phyloP scores from a whole-genome alignment of 225 moss, liverwort and hornwort species.

The Climacium dendroides region DNA sequence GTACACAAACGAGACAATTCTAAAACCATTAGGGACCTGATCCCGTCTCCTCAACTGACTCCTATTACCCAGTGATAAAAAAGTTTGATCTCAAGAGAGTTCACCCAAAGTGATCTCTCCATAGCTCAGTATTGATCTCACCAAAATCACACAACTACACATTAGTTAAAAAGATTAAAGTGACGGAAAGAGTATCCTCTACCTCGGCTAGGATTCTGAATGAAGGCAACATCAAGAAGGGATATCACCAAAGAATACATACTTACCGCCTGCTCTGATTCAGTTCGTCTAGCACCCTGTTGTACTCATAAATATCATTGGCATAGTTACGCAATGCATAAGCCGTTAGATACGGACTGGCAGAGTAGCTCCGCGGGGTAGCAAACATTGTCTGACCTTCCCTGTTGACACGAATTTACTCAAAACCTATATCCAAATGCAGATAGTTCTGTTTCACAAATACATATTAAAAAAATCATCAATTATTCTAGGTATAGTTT shows the following conservation, averaged over 20 bases:
- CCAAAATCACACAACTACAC: neutral
- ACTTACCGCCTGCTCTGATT: slow-evolving; percentile 13
- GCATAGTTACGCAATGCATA: slow-evolving; percentile 29
- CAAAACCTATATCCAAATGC: neutral
- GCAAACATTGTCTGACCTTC: neutral
- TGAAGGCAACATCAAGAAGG: neutral
- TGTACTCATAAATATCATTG: slow-evolving; percentile 22
- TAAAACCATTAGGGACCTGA: neutral
- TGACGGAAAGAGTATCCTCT: neutral
- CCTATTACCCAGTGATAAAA: neutral
- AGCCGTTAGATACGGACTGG: neutral
- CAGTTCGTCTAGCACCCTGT: slow-evolving; percentile 18
- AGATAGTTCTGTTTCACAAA: neutral
- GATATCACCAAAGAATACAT: neutral
- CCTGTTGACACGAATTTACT: neutral
- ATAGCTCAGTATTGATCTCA: neutral
- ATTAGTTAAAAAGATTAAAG: neutral
- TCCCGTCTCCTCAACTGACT: neutral
- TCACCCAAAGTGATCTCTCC: neutral
- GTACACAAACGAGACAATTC: neutral
- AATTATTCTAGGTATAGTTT: too few species aligned
- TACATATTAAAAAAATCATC: neutral
- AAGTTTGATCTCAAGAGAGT: too few species aligned
- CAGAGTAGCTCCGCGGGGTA: slow-evolving; percentile 1
- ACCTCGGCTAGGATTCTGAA: neutral